Conservation (phyloP, 75 land plant genomes). For the Selaginella tamariscina region DNA sequence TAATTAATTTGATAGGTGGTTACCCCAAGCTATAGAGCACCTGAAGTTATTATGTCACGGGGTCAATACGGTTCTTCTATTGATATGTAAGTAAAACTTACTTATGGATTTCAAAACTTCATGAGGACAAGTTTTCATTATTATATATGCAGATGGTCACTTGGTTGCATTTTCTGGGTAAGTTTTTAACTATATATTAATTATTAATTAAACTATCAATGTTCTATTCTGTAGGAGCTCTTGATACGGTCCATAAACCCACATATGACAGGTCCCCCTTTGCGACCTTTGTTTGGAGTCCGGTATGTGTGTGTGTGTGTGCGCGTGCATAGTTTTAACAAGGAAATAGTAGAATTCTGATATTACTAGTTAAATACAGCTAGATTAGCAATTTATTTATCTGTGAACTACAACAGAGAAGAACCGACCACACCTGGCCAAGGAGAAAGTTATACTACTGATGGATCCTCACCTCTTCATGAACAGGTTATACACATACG, state of each 20-base stretch:
- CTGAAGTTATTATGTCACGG: slow-evolving; percentile 34
- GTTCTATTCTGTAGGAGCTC: slow-evolving; percentile 20
- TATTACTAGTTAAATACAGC: no score
- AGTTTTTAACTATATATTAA: not conserved
- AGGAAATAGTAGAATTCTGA: not conserved
- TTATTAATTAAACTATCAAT: slow-evolving; percentile 3
- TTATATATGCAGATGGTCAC: slow-evolving; percentile 25
- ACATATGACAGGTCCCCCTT: slow-evolving; percentile 14
- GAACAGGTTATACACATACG: slow-evolving; percentile 17
- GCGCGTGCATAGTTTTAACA: not conserved
- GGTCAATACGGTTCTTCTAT: slow-evolving; percentile 31
- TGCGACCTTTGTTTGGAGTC: slow-evolving; percentile 25
- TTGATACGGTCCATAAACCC: slow-evolving; percentile 19
- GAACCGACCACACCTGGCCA: slow-evolving; percentile 22
- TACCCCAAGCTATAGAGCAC: slow-evolving; percentile 36
- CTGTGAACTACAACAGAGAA: slow-evolving; percentile 14
- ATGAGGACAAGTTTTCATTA: not conserved
- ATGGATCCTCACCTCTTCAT: slow-evolving; percentile 18
- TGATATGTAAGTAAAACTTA: slow-evolving; percentile 25
- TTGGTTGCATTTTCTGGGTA: slow-evolving; percentile 36
- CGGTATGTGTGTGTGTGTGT: slow-evolving; percentile 12
- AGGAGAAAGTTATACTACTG: slow-evolving; percentile 18
- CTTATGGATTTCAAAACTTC: not conserved
- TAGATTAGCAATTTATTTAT: no score
- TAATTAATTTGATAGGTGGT: slow-evolving; percentile 17